A percentile compares a stretch with the other conserved stretches of the same genome.
These are phyloP conservation scores for Sporopachydermia quercuum DNA, from an alignment of 805 yeast species.

Conservation along the genomic window DNA sequence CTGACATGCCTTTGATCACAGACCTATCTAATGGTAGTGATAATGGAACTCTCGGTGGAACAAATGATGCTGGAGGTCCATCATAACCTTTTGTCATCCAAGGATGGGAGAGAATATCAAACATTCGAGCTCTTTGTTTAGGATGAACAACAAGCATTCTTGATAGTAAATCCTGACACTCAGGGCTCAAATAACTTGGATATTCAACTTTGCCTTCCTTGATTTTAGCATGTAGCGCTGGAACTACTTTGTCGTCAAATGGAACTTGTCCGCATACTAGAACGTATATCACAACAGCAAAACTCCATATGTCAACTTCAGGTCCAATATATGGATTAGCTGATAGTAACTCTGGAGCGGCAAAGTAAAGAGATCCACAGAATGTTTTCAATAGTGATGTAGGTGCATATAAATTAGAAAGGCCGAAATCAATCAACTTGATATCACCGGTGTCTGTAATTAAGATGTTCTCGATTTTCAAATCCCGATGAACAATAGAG, in stretches of 20 bases:
- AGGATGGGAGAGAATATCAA: slow-evolving; percentile 74
- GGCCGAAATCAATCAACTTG: slow-evolving; percentile 91
- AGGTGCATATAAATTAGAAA: slow-evolving; percentile 72
- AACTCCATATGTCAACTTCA: slow-evolving; percentile 96
- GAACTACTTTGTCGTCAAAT: slow-evolving; percentile 88
- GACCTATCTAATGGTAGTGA: slow-evolving; percentile 48
- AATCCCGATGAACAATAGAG: slow-evolving; percentile 91
- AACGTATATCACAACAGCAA: slow-evolving; percentile 91
- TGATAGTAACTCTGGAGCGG: slow-evolving; percentile 90
- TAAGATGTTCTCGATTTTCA: slow-evolving; percentile 92
- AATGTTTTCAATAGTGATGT: slow-evolving; percentile 70
- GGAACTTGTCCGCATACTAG: slow-evolving; percentile 97
- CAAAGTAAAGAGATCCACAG: slow-evolving; percentile 95
- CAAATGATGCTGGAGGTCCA: slow-evolving; percentile 46
- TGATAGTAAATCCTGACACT: slow-evolving; percentile 64
- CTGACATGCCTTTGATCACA: slow-evolving; percentile 61
- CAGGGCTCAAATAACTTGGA: slow-evolving; percentile 66
- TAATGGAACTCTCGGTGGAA: slow-evolving; percentile 72
- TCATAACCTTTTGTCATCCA: slow-evolving; percentile 93
- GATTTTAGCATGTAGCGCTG: slow-evolving; percentile 84
- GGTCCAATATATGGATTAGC: slow-evolving; percentile 94
- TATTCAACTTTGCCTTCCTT: slow-evolving; percentile 87
- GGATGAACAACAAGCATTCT: slow-evolving; percentile 92
- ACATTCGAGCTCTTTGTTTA: slow-evolving; percentile 56
- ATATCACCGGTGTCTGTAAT: slow-evolving; percentile 88